Evolutionary conservation across 2,329 filamentous ascomycete genomes (phyloP).

Genomic region (Lachnellula occidentalis): DNA sequence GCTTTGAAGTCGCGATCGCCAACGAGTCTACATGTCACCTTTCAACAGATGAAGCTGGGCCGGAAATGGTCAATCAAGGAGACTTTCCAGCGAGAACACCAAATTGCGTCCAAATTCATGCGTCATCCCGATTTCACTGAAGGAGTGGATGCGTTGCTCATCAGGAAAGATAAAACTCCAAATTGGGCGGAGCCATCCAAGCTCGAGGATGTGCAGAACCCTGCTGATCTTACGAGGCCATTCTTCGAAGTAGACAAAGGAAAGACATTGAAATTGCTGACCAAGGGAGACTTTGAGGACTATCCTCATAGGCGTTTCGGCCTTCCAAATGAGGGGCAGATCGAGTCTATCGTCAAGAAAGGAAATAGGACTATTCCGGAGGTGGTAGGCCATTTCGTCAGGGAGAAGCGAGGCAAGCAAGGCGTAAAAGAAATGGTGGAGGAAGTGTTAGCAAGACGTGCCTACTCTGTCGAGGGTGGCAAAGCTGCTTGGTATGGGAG

Average conservation of each 20-base stretch:
- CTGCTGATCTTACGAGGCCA: slow-evolving; percentile 46
- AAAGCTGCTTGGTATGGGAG: slow-evolving; percentile 23
- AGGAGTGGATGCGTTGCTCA: slow-evolving; percentile 77
- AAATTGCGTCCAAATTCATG: slow-evolving; percentile 87
- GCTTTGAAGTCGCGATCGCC: slow-evolving; percentile 77
- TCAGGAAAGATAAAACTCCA: slow-evolving; percentile 53
- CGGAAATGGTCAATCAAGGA: slow-evolving; percentile 73
- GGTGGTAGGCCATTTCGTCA: slow-evolving; percentile 59
- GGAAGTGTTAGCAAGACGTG: slow-evolving; percentile 64
- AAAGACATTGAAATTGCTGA: slow-evolving; percentile 55
- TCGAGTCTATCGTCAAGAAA: slow-evolving; percentile 41
- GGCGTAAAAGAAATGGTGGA: slow-evolving; percentile 63
- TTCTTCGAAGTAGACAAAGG: slow-evolving; percentile 59
- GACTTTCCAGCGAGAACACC: slow-evolving; percentile 80
- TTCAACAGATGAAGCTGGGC: slow-evolving; percentile 76
- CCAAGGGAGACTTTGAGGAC: slow-evolving; percentile 54
- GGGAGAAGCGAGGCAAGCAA: slow-evolving; percentile 56
- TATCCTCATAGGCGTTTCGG: slow-evolving; percentile 66
- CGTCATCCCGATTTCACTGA: slow-evolving; percentile 83
- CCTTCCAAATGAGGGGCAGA: slow-evolving; percentile 65
- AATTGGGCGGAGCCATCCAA: slow-evolving; percentile 67
- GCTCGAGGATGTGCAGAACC: slow-evolving; percentile 58
- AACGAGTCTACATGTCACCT: slow-evolving; percentile 76
- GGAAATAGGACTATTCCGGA: slow-evolving; percentile 44
- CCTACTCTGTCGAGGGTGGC: slow-evolving; percentile 40